Evolutionary conservation across 257 asterid species (phyloP), one percentile per base, ranked within the genome.

Genomic region (Solanum phureja): DNA sequence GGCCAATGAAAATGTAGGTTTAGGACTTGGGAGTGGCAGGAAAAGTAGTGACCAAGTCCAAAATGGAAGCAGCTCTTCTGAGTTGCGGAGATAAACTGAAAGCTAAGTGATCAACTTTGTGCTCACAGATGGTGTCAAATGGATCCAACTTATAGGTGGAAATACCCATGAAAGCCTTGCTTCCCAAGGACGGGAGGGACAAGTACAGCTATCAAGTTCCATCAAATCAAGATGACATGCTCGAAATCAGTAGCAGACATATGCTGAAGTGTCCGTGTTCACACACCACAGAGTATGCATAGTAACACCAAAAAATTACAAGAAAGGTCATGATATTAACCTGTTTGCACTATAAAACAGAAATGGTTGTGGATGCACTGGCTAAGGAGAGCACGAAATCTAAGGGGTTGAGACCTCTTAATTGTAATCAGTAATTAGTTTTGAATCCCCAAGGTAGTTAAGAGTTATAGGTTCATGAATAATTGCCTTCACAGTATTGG

Each of bases 121-220:
- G 99, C 91, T 95, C 98, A 90, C 94, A 96, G 35, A 96, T 96
- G 73, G 94, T 96, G 76, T 96, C 98, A 23, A 92, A 92, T 42
- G 98, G 86, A 83, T 95, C 99, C 90, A 96, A 83, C 87, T 95
- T 96, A 88, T 94, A 95, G n/a, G 96, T 89, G 31, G 98, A 95
- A 0, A 96, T 94, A 85, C 95, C 99, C 88, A 94, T 97, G 86
- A 95, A 96, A 42, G 58, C 98, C 99, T 38, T 89, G 98, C 96
- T 88, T 96, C 98, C 98, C 98, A 3, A 95, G 98, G 42, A 94
- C 94, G 52, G 97, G 89, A 7, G 98, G 98, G 86, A 18, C 11
- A 42, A 4, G 62, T 24, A 95, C 90, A 7, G 94, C 98, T 90
- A 88, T 92, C 89, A 94, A 88, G 71, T 94, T 94, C 98, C 98